Conservation (phyloP, 2,329 filamentous ascomycete species). For the Blastomyces emzantsi region DNA sequence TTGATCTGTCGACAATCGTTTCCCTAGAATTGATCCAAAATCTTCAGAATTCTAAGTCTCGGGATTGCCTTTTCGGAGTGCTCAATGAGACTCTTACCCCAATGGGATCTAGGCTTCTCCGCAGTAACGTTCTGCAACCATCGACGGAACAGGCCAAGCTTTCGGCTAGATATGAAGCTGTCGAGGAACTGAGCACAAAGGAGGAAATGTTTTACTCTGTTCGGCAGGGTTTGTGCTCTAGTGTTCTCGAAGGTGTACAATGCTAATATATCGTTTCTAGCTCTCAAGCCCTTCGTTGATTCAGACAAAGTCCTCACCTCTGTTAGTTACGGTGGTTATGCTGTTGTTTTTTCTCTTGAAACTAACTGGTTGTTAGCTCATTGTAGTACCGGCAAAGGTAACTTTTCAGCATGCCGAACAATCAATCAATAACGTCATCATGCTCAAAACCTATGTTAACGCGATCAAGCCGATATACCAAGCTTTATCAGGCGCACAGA, state of each 20-base stretch:
- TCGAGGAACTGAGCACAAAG: constrained; percentile 71
- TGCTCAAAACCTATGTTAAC: constrained; percentile 72
- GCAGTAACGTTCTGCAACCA: constrained; percentile 82
- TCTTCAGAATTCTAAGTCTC: constrained; percentile 64
- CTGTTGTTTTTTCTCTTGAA: not conserved
- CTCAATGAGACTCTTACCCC: constrained; percentile 78
- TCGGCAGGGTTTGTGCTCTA: constrained; percentile 50
- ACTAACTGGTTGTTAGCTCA: constrained; percentile 47
- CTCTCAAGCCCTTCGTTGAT: constrained; percentile 66
- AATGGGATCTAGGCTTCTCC: constrained; percentile 77
- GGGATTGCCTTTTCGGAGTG: constrained; percentile 72
- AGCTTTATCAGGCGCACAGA: constrained; percentile 56
- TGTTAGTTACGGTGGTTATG: constrained; percentile 37
- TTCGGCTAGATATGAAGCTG: constrained; percentile 63
- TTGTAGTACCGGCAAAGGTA: constrained; percentile 59
- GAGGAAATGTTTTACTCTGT: constrained; percentile 78
- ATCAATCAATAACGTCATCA: constrained; percentile 75
- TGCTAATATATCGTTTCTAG: constrained; percentile 33
- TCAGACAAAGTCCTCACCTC: constrained; percentile 70
- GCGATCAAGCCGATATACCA: constrained; percentile 59
- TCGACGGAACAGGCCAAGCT: constrained; percentile 64
- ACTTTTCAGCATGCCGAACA: constrained; percentile 65
- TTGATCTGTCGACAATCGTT: constrained; percentile 78
- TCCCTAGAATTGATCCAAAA: constrained; percentile 90
- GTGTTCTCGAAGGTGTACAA: not conserved